A percentile compares a stretch with the other conserved stretches of the same genome.
These are phyloP conservation scores for Wakefieldia striispora DNA, from an alignment of 768 basidiomycete genomes.

Conservation along the genomic window DNA sequence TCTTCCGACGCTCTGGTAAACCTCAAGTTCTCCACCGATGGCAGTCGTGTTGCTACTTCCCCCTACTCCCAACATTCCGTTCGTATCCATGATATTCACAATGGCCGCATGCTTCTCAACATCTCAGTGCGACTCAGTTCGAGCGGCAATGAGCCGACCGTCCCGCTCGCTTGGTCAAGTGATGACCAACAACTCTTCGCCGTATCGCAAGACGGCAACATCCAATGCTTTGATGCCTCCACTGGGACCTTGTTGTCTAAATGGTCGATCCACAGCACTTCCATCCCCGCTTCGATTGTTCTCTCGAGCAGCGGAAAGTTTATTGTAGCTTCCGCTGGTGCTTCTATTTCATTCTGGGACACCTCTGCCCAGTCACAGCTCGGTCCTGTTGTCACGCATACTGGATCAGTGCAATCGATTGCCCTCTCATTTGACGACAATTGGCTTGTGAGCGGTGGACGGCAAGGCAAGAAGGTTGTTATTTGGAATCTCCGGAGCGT, in stretches of 20 bases:
- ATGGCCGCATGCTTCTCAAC: constrained; percentile 5
- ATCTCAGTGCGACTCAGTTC: constrained; percentile 12
- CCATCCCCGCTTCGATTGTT: constrained; percentile 7
- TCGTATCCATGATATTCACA: constrained; percentile 7
- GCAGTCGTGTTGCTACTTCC: constrained; percentile 5
- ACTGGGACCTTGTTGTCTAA: constrained; percentile 9
- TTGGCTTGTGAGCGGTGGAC: constrained; percentile 11
- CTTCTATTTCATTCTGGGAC: constrained; percentile 15
- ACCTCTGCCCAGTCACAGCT: constrained; percentile 6
- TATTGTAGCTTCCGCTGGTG: constrained; percentile 7
- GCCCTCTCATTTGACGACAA: constrained; percentile 8
- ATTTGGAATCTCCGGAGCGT: constrained; percentile 6
- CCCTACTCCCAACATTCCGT: constrained; percentile 9
- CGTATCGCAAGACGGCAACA: constrained; percentile 6
- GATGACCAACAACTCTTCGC: constrained; percentile 12
- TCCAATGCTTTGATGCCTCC: constrained; percentile 11
- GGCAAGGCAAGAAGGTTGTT: constrained; percentile 4
- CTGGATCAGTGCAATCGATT: constrained; percentile 10
- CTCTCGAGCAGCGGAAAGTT: constrained; percentile 12
- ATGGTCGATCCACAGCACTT: constrained; percentile 8
- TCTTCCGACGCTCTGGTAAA: constrained; percentile 3
- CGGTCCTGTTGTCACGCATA: constrained; percentile 6
- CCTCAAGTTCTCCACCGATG: constrained; percentile 12
- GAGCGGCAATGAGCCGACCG: constrained; percentile 10
- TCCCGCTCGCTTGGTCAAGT: constrained; percentile 17